Conservation (phyloP, 1,284 basidiomycete species). For the Clitocybe nebularis region DNA sequence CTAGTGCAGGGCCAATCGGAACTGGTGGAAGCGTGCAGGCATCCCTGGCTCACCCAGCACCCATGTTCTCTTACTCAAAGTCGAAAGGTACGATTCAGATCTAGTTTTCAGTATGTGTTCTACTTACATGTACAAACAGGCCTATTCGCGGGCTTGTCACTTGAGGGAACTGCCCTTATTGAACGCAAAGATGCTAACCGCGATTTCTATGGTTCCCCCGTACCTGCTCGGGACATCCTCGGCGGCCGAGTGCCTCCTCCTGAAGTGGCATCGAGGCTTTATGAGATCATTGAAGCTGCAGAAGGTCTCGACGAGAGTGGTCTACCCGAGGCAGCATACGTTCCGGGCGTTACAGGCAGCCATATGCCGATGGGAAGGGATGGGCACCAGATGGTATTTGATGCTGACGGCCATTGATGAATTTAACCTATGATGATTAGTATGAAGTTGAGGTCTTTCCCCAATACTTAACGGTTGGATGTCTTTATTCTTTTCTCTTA, state of each 20-base stretch:
- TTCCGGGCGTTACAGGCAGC: conserved; percentile 64
- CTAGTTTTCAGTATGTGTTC: background rate
- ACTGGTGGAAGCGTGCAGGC: conserved; percentile 92
- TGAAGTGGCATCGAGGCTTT: conserved; percentile 89
- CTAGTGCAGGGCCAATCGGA: conserved; percentile 89
- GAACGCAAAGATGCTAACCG: conserved; percentile 94
- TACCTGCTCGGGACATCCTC: conserved; percentile 88
- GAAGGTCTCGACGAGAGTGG: conserved; percentile 78
- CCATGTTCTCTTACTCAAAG: conserved; percentile 97
- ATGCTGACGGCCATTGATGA: conserved; percentile 49
- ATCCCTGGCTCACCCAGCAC: conserved; percentile 86
- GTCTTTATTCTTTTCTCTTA: background rate
- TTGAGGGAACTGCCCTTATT: conserved; percentile 94
- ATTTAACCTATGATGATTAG: background rate
- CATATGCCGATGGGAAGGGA: conserved; percentile 49
- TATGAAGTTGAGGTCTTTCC: background rate
- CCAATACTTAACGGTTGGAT: background rate
- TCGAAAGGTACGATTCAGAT: conserved; percentile 68
- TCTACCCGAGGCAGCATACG: conserved; percentile 77
- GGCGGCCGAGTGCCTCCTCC: conserved; percentile 93
- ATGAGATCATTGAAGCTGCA: conserved; percentile 92
- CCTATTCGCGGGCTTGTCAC: conserved; percentile 90
- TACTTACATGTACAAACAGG: conserved; percentile 42
- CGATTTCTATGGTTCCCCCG: conserved; percentile 92
- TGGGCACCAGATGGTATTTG: conserved; percentile 59